Evolutionary conservation across 352 stramenopile genomes (phyloP).

Genomic region (Blastocystis sp.): DNA sequence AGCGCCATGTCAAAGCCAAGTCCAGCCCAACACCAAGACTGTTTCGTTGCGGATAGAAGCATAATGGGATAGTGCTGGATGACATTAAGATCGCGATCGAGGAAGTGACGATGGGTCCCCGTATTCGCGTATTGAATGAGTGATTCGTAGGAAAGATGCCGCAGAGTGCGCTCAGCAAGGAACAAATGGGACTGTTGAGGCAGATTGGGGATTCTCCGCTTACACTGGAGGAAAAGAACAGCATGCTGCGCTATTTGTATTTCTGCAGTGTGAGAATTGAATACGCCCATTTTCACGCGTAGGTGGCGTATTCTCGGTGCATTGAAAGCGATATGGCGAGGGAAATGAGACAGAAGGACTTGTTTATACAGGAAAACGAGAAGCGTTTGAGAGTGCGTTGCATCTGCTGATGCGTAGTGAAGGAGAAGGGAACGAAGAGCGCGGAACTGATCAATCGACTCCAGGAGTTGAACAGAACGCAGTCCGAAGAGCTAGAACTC

Average conservation of each 20-base stretch:
- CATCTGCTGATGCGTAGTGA: constrained; percentile 2
- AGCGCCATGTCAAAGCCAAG: neutral
- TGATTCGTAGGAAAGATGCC: constrained; percentile 27
- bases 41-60: neutral
- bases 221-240: constrained; percentile 59
- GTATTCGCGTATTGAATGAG: neutral
- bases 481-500: constrained; percentile 20
- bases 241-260: constrained; percentile 39
- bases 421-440: constrained; percentile 21
- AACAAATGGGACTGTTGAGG: constrained; percentile 16
- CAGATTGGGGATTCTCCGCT: constrained; percentile 6
- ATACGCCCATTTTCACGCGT: too few species aligned
- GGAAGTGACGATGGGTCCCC: constrained; percentile 34
- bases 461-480: constrained; percentile 51
- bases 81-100: neutral
- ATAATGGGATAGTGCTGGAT: neutral
- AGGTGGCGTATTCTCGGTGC: constrained; percentile 42
- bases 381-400: neutral
- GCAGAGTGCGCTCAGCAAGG: constrained; percentile 63
- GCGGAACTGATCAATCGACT: constrained; percentile 44
- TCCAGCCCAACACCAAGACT: neutral
- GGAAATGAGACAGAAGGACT: constrained; percentile 16
- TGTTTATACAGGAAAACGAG: constrained; percentile 51
- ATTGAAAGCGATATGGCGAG: constrained; percentile 59
- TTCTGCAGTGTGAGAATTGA: constrained; percentile 39